Evolutionary conservation across 176 grass and related monocot genomes (phyloP).

Genomic region (Eleusine indica): DNA sequence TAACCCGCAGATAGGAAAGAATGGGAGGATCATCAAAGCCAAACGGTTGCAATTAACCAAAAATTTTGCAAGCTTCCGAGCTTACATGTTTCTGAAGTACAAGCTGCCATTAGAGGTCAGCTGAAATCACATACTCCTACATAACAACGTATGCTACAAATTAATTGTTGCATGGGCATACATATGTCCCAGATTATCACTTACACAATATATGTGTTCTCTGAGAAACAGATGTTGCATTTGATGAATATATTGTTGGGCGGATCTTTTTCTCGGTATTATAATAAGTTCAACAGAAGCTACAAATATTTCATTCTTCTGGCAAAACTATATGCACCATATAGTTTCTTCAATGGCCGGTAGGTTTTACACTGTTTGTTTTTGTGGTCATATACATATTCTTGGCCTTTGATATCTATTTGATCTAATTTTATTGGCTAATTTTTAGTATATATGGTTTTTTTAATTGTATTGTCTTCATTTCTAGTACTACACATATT

Average conservation of each 20-base stretch:
- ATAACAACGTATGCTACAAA: not conserved
- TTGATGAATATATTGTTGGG: constrained; percentile 1
- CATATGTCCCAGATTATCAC: not conserved
- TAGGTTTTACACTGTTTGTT: not conserved
- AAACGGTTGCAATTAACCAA: constrained; percentile 35
- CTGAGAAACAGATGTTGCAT: constrained; percentile 31
- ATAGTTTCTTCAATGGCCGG: not conserved
- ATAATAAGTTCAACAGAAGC: constrained; percentile 9
- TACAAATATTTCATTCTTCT: constrained; percentile 44
- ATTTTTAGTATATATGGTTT: not conserved
- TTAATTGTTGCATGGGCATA: not conserved
- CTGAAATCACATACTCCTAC: not conserved
- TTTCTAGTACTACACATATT: not conserved
- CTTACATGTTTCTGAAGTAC: constrained; percentile 54
- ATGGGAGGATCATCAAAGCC: constrained; percentile 30
- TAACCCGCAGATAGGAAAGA: constrained; percentile 11
- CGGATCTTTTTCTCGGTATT: not conserved
- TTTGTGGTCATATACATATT: not conserved
- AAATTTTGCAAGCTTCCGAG: constrained; percentile 30
- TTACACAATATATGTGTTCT: not conserved
- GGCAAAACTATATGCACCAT: constrained; percentile 17
- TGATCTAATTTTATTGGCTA: not conserved
- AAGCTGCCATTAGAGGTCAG: constrained; percentile 55
- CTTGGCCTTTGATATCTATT: not conserved
- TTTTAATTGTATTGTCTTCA: too few species aligned